Conservation (phyloP, 139 green algal genomes). For the Tetraselmis striata region DNA sequence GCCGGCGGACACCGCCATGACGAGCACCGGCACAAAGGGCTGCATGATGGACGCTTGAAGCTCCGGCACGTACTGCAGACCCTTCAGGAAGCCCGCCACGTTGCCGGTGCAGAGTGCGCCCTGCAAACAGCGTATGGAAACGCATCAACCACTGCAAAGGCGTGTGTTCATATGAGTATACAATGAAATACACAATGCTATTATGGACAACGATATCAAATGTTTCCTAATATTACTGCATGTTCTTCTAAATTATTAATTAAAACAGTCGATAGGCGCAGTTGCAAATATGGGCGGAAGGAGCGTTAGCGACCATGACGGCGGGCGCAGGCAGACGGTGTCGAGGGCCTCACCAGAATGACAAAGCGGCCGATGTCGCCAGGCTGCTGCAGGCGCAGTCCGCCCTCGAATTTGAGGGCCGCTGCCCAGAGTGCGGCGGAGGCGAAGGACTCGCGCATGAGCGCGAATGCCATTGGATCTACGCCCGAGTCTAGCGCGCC, state of each 20-base stretch:
- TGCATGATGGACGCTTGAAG: conserved; percentile 6
- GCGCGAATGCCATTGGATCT: conserved; percentile 5
- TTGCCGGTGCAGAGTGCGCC: conserved; percentile 9
- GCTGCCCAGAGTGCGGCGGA: not conserved
- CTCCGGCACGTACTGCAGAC: not conserved
- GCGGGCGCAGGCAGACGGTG: too few species aligned
- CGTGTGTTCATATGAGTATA: too few species aligned
- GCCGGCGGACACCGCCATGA: not conserved
- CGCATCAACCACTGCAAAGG: too few species aligned
- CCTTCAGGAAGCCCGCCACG: conserved; percentile 8
- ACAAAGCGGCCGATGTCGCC: not conserved
- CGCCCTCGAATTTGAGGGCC: conserved; percentile 3
- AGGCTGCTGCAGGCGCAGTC: not conserved
- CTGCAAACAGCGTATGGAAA: too few species aligned
- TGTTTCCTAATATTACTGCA: too few species aligned
- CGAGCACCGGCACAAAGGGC: conserved; percentile 10
- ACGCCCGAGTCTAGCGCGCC: conserved; percentile 6
- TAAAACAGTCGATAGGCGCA: too few species aligned
- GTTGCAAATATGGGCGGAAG: too few species aligned
- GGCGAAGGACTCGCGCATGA: conserved; percentile 8
- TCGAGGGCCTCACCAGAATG: not conserved
- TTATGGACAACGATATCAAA: too few species aligned
- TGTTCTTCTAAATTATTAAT: too few species aligned
- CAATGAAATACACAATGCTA: too few species aligned
- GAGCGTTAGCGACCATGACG: too few species aligned